These are phyloP conservation scores for Ophiostoma montium DNA, from an alignment of 2,329 filamentous ascomycete genomes.

Conservation along the genomic window DNA sequence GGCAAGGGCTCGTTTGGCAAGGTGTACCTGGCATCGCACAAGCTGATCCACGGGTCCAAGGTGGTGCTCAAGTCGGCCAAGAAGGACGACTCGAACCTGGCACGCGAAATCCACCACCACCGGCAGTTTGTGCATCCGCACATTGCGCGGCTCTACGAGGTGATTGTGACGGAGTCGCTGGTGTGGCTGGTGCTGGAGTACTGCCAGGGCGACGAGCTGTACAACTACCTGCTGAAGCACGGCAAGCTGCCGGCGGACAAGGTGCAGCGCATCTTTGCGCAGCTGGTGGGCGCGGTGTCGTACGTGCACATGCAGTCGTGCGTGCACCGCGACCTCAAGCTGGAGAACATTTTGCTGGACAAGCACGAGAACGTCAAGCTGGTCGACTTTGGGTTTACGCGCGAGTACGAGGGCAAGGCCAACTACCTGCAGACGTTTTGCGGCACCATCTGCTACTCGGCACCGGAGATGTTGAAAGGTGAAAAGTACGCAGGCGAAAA, in stretches of 20 bases:
- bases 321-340: conserved; percentile 90
- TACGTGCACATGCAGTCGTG: conserved; percentile 94
- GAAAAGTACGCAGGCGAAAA: conserved; percentile 98
- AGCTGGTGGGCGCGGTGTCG: conserved; percentile 84
- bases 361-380: conserved; percentile 96
- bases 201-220: conserved; percentile 90
- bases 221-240: conserved; percentile 84
- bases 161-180: conserved; percentile 87
- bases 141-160: conserved; percentile 92
- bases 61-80: conserved; percentile 97
- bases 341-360: conserved; percentile 92
- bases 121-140: conserved; percentile 96
- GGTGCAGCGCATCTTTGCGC: conserved; percentile 90
- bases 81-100: conserved; percentile 89
- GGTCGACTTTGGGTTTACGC: conserved; percentile 94
- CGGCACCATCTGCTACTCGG: conserved; percentile 93
- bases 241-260: conserved; percentile 73
- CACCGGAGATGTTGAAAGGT: conserved; percentile 94
- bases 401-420: conserved; percentile 89
- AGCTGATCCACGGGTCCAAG: conserved; percentile 98
- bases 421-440: conserved; percentile 97
- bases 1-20: conserved; percentile 98
- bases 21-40: conserved; percentile 90
- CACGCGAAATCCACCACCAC: conserved; percentile 95
- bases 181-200: conserved; percentile 98